Base-by-base conservation (phyloP, 2,329 filamentous ascomycete species). In the Colletotrichum liaoningense region DNA sequence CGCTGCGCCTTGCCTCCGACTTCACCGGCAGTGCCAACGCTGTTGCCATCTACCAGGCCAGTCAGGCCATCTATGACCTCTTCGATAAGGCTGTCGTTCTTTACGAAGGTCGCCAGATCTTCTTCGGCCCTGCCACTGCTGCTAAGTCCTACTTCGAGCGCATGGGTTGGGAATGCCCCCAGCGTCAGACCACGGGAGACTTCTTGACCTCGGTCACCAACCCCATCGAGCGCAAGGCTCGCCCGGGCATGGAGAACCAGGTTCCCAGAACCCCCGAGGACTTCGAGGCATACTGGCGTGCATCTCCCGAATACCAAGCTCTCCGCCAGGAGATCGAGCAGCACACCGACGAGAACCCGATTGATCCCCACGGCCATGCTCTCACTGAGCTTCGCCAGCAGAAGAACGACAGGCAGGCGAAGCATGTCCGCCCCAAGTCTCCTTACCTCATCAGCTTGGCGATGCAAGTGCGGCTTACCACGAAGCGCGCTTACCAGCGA, bases 61-160 rank as follows among this genome's bases (percentile, higher is more conserved):
- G 89, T 22, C 91, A 93, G 77, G 84, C 88, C 52, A 92, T 92
- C 42, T 94, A 93, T 78, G 91, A 94, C 72, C 83, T 91, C 19
- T 95, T 96, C 77, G 93, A 96, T 82, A 95, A 95, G 79, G 90
- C 89, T 0, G 87, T 91, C 0, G 92, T 96, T 0, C 84, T 95
- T 0, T 95, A 95, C 78, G 92, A 95, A 78, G 94, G 94, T 1
- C 88, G 92, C 0, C 89, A 95, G 78, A 95, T 95, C 74, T 96
- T 91, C 83, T 95, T 92, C 75, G 94, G 94, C 0, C 88, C 89
- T 0, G 88, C 90, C 0, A 79, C 77, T 6, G 80, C 85, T 2
- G 93, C 93, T 0, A 91, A 88, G 77, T 79, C 80, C 0, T 95
- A 91, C 81, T 95, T 95, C 73, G 89, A 91, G 77, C 83, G 87